Evolutionary conservation across 2,329 filamentous ascomycete species (phyloP), one percentile per base, ranked within the genome.

Genomic region (Pestalotiopsis sp.): DNA sequence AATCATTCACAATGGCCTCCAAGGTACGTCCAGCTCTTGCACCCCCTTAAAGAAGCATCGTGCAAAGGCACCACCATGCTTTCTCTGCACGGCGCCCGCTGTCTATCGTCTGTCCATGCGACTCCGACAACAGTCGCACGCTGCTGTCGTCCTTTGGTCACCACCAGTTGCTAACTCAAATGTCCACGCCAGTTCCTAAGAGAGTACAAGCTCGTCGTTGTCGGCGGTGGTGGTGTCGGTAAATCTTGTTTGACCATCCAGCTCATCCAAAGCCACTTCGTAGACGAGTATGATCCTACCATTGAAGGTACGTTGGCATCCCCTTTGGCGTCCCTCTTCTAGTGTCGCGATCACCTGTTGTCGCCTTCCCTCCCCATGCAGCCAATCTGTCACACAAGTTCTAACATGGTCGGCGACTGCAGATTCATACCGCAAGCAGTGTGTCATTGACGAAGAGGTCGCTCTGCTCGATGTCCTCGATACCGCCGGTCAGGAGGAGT

Each of bases 171-270:
- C 23, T 71, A 68, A 70, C 75, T 77, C 61, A 76, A 70, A 67
- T 60, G n/a, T 66, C 52, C 56, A 3, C 62, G 45, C 39, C 78
- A 95, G 92, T 95, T 95, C 80, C 85, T 95, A 80, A 88, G 93
- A 89, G 93, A 96, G 85, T 97, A 97, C 84, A 97, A 97, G 85
- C 85, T 97, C 84, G 96, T 99, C 71, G 96, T 98, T 71, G 95
- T 99, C 74, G 96, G 96, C 77, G 96, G 97, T 78, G 96, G 96
- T 88, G 96, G 96, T 82, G 96, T 99, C 74, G 96, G 96, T 85
- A 99, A 99, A 88, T 98, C 95, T 71, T 98, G 96, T 85, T 89
- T 99, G 87, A 98, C 96, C 69, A 98, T 99, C 79, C 96, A 98
- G 86, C 90, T 95, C 83, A 94, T 93, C 77, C 92, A 95, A 85